phyloP scores from a whole-genome alignment of 352 stramenopile species.

The Phytopythium delawarense region DNA sequence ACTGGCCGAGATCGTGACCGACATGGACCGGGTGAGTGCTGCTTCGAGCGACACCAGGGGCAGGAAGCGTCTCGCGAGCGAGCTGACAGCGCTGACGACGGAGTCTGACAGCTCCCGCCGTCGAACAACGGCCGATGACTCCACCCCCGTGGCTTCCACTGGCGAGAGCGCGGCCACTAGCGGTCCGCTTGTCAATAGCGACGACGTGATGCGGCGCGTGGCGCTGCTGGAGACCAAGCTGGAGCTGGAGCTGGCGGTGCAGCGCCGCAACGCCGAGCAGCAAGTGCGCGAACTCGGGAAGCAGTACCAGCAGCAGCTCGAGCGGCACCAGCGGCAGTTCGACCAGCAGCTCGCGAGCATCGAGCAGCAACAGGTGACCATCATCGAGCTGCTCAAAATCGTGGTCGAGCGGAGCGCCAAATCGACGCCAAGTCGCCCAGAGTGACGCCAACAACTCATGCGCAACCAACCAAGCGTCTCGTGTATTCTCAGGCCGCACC shows the following conservation, averaged over 20 bases:
- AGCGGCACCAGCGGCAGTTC: conserved; percentile 25
- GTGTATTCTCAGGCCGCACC: not conserved
- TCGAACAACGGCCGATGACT: not conserved
- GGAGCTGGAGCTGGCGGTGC: conserved; percentile 26
- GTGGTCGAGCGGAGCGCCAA: conserved; percentile 1
- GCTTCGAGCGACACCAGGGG: not conserved
- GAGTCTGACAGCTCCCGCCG: not conserved
- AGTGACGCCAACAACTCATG: not conserved
- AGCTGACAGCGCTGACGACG: not conserved
- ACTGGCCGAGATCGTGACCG: conserved; percentile 17
- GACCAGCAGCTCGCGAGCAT: conserved; percentile 27
- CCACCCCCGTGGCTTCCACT: not conserved
- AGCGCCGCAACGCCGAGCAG: conserved; percentile 24
- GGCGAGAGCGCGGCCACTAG: not conserved
- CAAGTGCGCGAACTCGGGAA: conserved; percentile 20
- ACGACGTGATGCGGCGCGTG: conserved; percentile 12
- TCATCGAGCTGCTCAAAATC: conserved; percentile 33
- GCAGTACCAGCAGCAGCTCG: conserved; percentile 20
- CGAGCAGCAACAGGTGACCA: conserved; percentile 34
- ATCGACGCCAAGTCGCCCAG: not conserved
- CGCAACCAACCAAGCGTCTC: not conserved
- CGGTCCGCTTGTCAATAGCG: not conserved
- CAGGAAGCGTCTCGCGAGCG: not conserved
- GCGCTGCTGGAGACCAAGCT: conserved; percentile 29
- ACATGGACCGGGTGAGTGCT: not conserved